Evolutionary conservation across 2,329 filamentous ascomycete species (phyloP), one percentile per base, ranked within the genome.

Genomic region (Coniochaeta ligniaria): DNA sequence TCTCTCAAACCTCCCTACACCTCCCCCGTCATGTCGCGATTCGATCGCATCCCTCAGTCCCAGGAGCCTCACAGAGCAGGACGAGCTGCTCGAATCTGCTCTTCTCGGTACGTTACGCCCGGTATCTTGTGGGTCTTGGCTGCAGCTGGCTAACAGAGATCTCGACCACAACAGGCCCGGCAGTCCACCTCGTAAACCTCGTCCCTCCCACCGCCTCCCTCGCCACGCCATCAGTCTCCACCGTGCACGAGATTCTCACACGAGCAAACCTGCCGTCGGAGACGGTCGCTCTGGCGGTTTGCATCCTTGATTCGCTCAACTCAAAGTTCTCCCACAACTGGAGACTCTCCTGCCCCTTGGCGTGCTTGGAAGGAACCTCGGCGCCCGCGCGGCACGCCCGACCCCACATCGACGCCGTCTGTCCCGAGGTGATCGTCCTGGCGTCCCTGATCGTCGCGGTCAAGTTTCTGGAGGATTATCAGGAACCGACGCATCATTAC

Each of bases 1-100:
- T 11, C 77, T 89, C 58, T 89, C 86, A 33, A 87, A 86, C 71
- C 79, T 89, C 24, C 86, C 86, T 24, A 89, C 86, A 59, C 86
- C 86, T 63, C 86, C 86, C 52, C 80, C 80, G 12, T 86, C 83
- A 52, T 80, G 79, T 57, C 74, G 73, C 62, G 75, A 71, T 58
- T 77, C 77, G 12, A 78, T 76, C 36, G 75, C 75, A 31, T 69
- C 71, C 45, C 76, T 78, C 66, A 80, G 78, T 57, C 78, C 79
- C 54, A 70, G 71, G 43, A 71, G 74, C 59, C 71, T 72, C 20
- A 68, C 76, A 57, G 76, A 80, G 58, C 77, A 80, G 67, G 77
- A 74, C 61, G 78, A 80, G 64, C 70, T 73, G 58, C 69, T 77
- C 62, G 76, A 76, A 67, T 71, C 71, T 12, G 74, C 72, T n/a